Evolutionary conservation across 768 basidiomycete species (phyloP), one percentile per base, ranked within the genome.

Genomic region (Hypholoma sublateritium): DNA sequence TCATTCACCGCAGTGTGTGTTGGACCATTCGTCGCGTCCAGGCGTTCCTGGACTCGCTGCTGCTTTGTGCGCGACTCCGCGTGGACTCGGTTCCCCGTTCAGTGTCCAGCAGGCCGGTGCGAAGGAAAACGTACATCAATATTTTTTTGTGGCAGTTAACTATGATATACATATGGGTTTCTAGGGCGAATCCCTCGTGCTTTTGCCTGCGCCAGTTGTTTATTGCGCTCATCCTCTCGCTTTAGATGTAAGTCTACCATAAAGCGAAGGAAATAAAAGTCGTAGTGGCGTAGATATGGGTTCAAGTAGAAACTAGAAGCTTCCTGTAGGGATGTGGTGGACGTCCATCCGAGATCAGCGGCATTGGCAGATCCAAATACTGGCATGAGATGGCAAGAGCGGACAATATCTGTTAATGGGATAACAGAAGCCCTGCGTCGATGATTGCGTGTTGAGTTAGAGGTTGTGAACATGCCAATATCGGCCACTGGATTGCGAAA

Each of bases 341-440:
- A 14, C 16, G 22, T 22, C 45, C 45, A 47, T 12, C 45, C 45
- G 3, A 28, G 25, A 28, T 28, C 25, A 13, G 22, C 22, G n/a
- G 8, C 22, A 5, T 8, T 11, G 2, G 22, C 22, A 14, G 19
- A 8, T 28, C 45, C 45, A 12, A 47, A 47, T 7, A 21, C 19
- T 47, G 45, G 45, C 2, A 47, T 47, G 3, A 47, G 24, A 47
- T 47, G 45, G 45, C 45, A 47, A 28, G 32, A 58, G 3, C n/a
- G 48, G 14, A 60, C 2, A 1, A 65, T 37, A 22, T 56, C 25
- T 2, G 44, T 24, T 0, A 59, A 7, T 2, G 47, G 57, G 17
- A 65, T 56, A 16, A 65, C 21, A 0, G 59, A 53, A 7, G 59
- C 56, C 8, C 43, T 48, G 17, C 44, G 55, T 1, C 48, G 43